phyloP scores from a whole-genome alignment of 495 filamentous ascomycete species.

The Rostrohypoxylon terebratum region DNA sequence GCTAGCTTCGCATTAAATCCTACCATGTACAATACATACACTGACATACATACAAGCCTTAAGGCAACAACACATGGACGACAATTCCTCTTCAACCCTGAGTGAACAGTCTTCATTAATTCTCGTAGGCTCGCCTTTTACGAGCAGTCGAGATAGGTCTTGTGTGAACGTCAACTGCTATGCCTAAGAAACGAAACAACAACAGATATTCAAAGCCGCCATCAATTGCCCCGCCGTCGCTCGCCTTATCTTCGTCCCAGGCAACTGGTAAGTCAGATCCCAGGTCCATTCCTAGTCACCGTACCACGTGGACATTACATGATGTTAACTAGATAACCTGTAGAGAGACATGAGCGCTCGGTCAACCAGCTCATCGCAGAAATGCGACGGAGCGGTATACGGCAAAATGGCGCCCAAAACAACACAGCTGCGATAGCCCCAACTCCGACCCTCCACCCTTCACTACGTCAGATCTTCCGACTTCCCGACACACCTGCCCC shows the following conservation, averaged over 20 bases:
- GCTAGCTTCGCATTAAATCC: neutral
- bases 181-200: conserved; percentile 68
- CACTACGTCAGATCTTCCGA: conserved; percentile 69
- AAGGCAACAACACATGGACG: neutral
- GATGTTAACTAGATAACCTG: conserved; percentile 1
- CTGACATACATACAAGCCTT: no score
- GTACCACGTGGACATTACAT: neutral
- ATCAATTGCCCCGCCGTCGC: conserved; percentile 61
- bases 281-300: neutral
- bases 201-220: conserved; percentile 63
- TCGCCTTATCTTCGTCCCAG: conserved; percentile 50
- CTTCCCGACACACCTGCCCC: conserved; percentile 78
- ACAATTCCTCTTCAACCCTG: neutral
- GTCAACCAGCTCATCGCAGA: conserved; percentile 66
- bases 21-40: conserved; percentile 19
- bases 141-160: conserved; percentile 33
- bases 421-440: conserved; percentile 43
- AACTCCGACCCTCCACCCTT: conserved; percentile 61
- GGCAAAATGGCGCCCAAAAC: conserved; percentile 34
- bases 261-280: conserved; percentile 27
- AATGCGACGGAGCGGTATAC: conserved; percentile 56
- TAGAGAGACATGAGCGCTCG: conserved; percentile 48
- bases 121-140: conserved; percentile 24
- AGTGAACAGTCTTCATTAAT: conserved; percentile 3
- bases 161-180: conserved; percentile 45